Evolutionary conservation across 352 stramenopile species (phyloP), one percentile per base, ranked within the genome.

Genomic region (Globisporangium splendens): DNA sequence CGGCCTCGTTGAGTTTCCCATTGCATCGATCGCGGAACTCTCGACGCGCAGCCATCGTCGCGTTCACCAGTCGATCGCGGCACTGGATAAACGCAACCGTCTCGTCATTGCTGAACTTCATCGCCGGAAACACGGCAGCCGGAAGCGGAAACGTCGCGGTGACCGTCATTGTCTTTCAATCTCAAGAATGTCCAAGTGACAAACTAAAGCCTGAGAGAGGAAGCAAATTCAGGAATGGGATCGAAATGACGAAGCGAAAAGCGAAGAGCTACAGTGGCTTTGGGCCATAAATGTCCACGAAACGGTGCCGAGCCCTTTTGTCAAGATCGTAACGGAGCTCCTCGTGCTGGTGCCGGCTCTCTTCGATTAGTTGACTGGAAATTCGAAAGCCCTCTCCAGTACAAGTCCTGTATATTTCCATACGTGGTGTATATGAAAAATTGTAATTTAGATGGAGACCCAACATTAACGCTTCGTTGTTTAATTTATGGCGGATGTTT

Each of bases 51-150:
- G 52, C n/a, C 48, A 72, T 56, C 12, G 64, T 67, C n/a, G 64
- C 62, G 46, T 54, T 20, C 22, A 75, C 22, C 44, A 75, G 56
- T 21, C 65, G 68, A 22, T 72, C 55, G 50, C 64, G 57, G 18
- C 56, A 72, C 52, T 46, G 31, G 39, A 49, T 50, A 20, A 70
- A 72, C n/a, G 59, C 41, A 21, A 57, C 57, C 39, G 49, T 49
- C 42, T 75, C 60, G 42, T 72, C 63, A 0, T 64, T 44, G n/a
- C 41, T 21, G 39, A 75, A 58, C 44, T 75, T 75, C 35, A 75
- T 68, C n/a, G 43, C 28, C 1, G 68, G 68, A 46, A 75, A 72
- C 28, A 61, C 48, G 13, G 49, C 44, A 12, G 42, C 28, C 20
- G 68, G 68, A 39, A 75, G n/a, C 31, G 64, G 64, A 38, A 72